A percentile compares a stretch with the other conserved stretches of the same genome.
Conservation (phyloP, 2,329 filamentous ascomycete genomes). For the Passalora sequoiae region DNA sequence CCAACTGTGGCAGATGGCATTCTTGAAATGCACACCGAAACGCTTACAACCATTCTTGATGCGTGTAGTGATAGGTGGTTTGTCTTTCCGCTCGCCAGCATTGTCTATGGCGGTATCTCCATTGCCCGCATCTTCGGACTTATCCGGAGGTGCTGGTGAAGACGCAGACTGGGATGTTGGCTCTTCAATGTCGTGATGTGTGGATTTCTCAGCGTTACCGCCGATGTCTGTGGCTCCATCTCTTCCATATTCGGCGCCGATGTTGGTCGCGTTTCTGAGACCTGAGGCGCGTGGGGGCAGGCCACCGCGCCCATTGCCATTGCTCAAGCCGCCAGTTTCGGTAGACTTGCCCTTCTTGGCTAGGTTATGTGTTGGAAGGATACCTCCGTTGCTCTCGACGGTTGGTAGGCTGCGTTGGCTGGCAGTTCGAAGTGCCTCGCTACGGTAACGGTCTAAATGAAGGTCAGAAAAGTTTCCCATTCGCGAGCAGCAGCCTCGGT, state of each 20-base stretch:
- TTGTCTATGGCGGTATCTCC: conserved; percentile 50
- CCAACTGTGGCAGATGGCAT: conserved; percentile 67
- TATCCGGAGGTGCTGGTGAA: conserved; percentile 38
- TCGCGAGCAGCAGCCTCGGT: conserved; percentile 30
- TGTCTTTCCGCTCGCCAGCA: conserved; percentile 29
- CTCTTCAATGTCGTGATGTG: conserved; percentile 21
- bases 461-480: conserved; percentile 54
- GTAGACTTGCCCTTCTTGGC: conserved; percentile 19
- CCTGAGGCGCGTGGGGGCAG: conserved; percentile 24
- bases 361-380: conserved; percentile 27
- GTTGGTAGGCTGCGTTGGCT: conserved; percentile 20
- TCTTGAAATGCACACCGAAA: conserved; percentile 51
- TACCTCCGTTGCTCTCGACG: conserved; percentile 28
- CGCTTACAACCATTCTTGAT: conserved; percentile 47
- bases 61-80: conserved; percentile 46
- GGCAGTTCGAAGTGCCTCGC: conserved; percentile 42
- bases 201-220: conserved; percentile 25
- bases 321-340: conserved; percentile 33
- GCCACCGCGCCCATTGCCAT: conserved; percentile 25
- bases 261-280: conserved; percentile 6
- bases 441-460: conserved; percentile 49
- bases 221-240: conserved; percentile 28
- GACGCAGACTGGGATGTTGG: conserved; percentile 21
- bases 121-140: conserved; percentile 48
- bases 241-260: conserved; percentile 16